phyloP scores from a whole-genome alignment of 129 eudicot genomes.

The Chrysanthemum makinoi region DNA sequence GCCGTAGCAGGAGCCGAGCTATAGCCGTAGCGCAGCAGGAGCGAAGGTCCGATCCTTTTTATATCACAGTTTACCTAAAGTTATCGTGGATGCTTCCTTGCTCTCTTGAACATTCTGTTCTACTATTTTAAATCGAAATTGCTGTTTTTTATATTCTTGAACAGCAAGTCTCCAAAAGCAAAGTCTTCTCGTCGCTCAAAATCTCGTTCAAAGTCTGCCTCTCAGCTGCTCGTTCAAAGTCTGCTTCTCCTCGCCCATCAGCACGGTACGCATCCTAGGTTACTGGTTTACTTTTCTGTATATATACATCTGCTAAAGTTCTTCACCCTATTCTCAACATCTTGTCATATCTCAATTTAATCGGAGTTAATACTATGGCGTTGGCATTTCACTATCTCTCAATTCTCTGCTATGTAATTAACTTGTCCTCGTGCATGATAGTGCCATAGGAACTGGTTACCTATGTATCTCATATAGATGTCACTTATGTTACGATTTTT shows the following conservation, averaged over 20 bases:
- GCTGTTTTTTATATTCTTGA: background rate
- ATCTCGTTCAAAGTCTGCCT: conserved; percentile 75
- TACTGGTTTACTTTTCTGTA: background rate
- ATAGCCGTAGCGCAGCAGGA: conserved; percentile 52
- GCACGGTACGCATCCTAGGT: conserved; percentile 47
- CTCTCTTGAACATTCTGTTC: background rate
- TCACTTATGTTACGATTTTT: background rate
- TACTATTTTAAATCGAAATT: background rate
- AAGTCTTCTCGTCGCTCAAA: conserved; percentile 81
- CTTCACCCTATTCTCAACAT: background rate
- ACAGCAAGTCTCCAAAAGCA: conserved; percentile 83
- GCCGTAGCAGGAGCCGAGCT: conserved; percentile 51
- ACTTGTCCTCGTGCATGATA: background rate
- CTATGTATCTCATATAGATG: background rate
- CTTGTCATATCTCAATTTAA: background rate
- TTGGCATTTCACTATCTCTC: background rate
- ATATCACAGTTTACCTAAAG: background rate
- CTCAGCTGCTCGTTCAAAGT: conserved; percentile 62
- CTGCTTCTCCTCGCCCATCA: conserved; percentile 58
- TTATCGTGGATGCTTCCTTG: background rate
- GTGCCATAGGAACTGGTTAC: conserved; percentile 3
- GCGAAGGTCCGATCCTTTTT: conserved; percentile 45
- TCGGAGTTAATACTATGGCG: background rate
- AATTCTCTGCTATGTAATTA: background rate
- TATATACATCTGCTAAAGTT: background rate